phyloP scores from a whole-genome alignment of 108 stramenopile species.

The Licmophora abbreviata region DNA sequence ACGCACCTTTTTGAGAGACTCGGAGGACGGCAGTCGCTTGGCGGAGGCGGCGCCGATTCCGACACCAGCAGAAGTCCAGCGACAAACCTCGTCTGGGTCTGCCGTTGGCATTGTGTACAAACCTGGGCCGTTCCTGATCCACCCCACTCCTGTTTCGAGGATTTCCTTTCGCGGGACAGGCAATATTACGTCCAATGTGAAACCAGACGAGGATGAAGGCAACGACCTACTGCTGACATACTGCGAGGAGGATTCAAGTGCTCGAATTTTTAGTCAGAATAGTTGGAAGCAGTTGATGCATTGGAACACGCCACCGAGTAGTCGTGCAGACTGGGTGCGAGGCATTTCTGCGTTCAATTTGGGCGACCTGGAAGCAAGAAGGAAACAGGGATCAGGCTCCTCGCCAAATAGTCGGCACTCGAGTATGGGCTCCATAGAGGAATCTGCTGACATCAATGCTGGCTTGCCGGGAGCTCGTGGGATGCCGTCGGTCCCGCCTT shows the following conservation, averaged over 20 bases:
- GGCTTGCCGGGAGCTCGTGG: conserved; percentile 12
- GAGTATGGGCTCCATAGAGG: conserved; percentile 2
- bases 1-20: conserved; percentile 33
- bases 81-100: conserved; percentile 18
- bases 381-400: conserved; percentile 16
- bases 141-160: conserved; percentile 57
- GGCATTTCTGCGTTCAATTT: conserved; percentile 68
- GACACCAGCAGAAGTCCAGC: not conserved
- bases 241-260: conserved; percentile 42
- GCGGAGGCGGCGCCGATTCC: not conserved
- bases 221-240: conserved; percentile 78
- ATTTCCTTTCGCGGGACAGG: conserved; percentile 73
- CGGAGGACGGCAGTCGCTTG: conserved; percentile 20
- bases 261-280: conserved; percentile 71
- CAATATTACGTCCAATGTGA: conserved; percentile 32
- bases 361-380: conserved; percentile 67
- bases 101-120: conserved; percentile 59
- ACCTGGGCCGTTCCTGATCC: conserved; percentile 69
- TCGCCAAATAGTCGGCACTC: conserved; percentile 9
- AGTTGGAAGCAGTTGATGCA: conserved; percentile 68
- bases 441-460: conserved; percentile 6
- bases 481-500: conserved; percentile 28
- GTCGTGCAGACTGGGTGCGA: conserved; percentile 71
- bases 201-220: conserved; percentile 33
- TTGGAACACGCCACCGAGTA: conserved; percentile 63